Percentiles rank a stretch among this genome's conserved stretches.
Conservation (phyloP, 257 asterid species). For the Ajuga chamaepitys region DNA sequence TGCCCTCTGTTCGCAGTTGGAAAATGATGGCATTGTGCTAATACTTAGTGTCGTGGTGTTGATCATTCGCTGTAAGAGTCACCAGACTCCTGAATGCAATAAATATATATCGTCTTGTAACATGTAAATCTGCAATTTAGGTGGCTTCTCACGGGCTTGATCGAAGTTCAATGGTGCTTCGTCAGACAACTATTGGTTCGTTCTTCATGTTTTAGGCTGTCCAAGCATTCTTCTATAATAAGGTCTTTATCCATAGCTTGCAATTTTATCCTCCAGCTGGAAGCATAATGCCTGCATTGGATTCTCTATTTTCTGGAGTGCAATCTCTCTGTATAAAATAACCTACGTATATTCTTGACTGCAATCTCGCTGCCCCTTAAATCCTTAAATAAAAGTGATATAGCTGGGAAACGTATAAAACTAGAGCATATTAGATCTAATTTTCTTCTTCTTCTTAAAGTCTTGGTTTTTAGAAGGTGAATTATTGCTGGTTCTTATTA, state of each 20-base stretch:
- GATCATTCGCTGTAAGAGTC: background rate
- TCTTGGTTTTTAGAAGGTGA: too few relatives aligned
- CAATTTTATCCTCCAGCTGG: conserved; percentile 8
- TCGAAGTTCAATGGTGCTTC: conserved; percentile 91
- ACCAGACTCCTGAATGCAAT: background rate
- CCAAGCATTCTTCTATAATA: conserved; percentile 25
- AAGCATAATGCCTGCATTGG: background rate
- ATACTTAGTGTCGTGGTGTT: background rate
- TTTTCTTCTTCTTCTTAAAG: background rate
- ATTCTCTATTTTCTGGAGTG: background rate
- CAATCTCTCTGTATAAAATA: conserved; percentile 8
- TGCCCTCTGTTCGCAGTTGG: background rate
- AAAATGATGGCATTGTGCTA: background rate
- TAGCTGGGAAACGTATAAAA: too few relatives aligned
- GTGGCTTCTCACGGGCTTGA: conserved; percentile 98
- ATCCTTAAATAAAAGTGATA: too few relatives aligned
- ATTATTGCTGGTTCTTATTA: background rate
- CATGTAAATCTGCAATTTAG: conserved; percentile 34
- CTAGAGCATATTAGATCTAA: too few relatives aligned
- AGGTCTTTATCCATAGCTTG: conserved; percentile 17
- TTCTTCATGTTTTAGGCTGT: conserved; percentile 66
- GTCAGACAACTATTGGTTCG: conserved; percentile 76
- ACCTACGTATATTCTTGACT: too few relatives aligned
- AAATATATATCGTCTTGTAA: background rate
- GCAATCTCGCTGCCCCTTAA: too few relatives aligned